Base-by-base conservation (phyloP, 129 eudicot genomes). In the Centella asiatica region DNA sequence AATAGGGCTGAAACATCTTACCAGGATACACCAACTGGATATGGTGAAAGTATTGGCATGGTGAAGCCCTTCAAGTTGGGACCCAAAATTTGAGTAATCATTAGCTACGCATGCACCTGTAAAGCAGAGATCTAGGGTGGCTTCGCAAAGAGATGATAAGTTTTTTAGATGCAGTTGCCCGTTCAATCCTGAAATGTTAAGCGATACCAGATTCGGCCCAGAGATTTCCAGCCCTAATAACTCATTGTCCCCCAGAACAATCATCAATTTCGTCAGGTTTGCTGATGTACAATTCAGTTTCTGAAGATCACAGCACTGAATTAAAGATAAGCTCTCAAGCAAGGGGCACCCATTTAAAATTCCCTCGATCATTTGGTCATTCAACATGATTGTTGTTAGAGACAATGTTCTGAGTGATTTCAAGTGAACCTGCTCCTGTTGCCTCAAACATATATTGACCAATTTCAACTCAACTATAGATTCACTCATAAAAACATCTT, bases 101-200 rank as follows among this genome's bases (percentile, higher is more conserved):
- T 20, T 46, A 17, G 10, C 31, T 5, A n/a, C 45, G 8, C 44
- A 57, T 11, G 44, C 9, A 18, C 56, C 69, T 20, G 46, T 39
- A 64, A 48, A 18, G 44, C 25, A 36, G 32, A 68, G 55, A 31
- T 68, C 72, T 44, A 68, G 65, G 51, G 57, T 44, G 65, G 57
- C 72, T 47, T 68, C 65, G 57, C 44, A 46, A 57, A 68, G 57
- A 68, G 72, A 68, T 31, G 55, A n/a, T 57, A 57, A 49, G 23
- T 56, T 60, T 57, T 4, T 37, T 17, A 65, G 26, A 47, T 32
- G 26, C 14, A 65, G 60, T 18, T 7, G 60, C 64, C 59, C 61
- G 3, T 44, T 47, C n/a, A 56, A 19, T 34, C 72, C 72, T n/a
- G 57, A 28, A 20, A 56, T 57, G 15, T 31, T 37, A 57, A 68